Evolutionary conservation across 1,284 basidiomycete genomes (phyloP).

Genomic region (Pyrrhoderma lamaoense): DNA sequence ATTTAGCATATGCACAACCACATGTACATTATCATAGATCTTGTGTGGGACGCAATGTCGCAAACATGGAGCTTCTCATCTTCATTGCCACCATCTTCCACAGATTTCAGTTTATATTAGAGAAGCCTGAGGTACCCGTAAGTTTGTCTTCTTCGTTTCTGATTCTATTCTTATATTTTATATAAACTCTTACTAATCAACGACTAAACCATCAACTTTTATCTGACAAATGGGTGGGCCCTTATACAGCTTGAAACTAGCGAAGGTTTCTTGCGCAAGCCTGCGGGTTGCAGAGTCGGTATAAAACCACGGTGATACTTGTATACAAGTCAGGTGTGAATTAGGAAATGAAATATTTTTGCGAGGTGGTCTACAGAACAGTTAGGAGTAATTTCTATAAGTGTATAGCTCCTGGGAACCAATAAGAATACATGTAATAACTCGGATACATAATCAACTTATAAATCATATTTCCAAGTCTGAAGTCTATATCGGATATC

Average conservation of each 20-base stretch:
- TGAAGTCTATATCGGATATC: too few relatives aligned
- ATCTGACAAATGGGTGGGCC: not conserved
- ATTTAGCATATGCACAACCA: not conserved
- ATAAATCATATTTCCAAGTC: too few relatives aligned
- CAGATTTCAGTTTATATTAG: slow-evolving; percentile 63
- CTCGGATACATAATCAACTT: too few relatives aligned
- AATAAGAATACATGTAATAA: too few relatives aligned
- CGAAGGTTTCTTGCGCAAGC: slow-evolving; percentile 78
- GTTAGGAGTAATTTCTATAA: too few relatives aligned
- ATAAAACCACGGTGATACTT: slow-evolving; percentile 46
- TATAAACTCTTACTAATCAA: not conserved
- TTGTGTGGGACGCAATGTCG: slow-evolving; percentile 71
- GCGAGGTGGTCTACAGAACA: too few relatives aligned
- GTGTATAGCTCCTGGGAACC: too few relatives aligned
- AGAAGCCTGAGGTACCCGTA: slow-evolving; percentile 48
- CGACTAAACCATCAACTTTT: not conserved
- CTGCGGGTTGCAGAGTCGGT: slow-evolving; percentile 57
- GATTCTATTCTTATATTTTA: not conserved
- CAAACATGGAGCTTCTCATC: slow-evolving; percentile 65
- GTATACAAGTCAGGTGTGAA: not conserved
- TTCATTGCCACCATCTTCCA: slow-evolving; percentile 69
- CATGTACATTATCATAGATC: slow-evolving; percentile 34
- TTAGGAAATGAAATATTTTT: too few relatives aligned
- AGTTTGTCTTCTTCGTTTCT: slow-evolving; percentile 24
- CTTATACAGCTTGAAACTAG: slow-evolving; percentile 58